A percentile compares a stretch with the other conserved stretches of the same genome.
phyloP scores from a whole-genome alignment of 495 filamentous ascomycete species.

The Penicillium verhagenii region DNA sequence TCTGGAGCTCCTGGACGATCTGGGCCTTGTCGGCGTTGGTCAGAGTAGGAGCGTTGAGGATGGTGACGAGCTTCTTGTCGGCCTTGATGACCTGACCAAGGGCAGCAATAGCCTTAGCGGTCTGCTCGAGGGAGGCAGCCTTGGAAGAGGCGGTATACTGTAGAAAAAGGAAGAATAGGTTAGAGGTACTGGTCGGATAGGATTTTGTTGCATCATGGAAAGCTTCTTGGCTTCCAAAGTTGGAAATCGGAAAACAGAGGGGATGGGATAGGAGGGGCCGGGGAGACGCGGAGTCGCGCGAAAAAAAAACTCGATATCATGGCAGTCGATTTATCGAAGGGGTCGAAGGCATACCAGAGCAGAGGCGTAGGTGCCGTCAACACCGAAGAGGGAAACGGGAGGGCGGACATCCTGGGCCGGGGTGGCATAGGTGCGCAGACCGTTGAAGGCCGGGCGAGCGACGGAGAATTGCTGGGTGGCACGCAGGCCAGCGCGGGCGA shows the following conservation, averaged over 20 bases:
- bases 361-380: slow-evolving; percentile 97
- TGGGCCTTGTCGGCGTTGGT: slow-evolving; percentile 71
- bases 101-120: slow-evolving; percentile 67
- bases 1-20: slow-evolving; percentile 80
- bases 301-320: slow-evolving; percentile 13
- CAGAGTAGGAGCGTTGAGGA: slow-evolving; percentile 81
- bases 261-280: slow-evolving; percentile 15
- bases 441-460: slow-evolving; percentile 44
- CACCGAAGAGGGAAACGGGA: slow-evolving; percentile 85
- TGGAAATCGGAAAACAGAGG: slow-evolving; percentile 18
- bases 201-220: background rate
- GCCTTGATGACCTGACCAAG: slow-evolving; percentile 72
- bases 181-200: background rate
- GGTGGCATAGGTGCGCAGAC: slow-evolving; percentile 72
- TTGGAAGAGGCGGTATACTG: slow-evolving; percentile 97
- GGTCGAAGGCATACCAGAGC: slow-evolving; percentile 70
- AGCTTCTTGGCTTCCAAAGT: slow-evolving; percentile 7
- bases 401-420: slow-evolving; percentile 71
- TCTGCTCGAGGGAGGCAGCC: slow-evolving; percentile 75
- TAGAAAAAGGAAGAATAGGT: background rate
- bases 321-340: background rate
- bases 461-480: slow-evolving; percentile 49
- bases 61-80: slow-evolving; percentile 72
- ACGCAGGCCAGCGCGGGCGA: slow-evolving; percentile 51
- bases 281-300: slow-evolving; percentile 30